These are phyloP conservation scores for Suaeda aralocaspica DNA, from an alignment of 148 eudicot species.

Conservation along the genomic window DNA sequence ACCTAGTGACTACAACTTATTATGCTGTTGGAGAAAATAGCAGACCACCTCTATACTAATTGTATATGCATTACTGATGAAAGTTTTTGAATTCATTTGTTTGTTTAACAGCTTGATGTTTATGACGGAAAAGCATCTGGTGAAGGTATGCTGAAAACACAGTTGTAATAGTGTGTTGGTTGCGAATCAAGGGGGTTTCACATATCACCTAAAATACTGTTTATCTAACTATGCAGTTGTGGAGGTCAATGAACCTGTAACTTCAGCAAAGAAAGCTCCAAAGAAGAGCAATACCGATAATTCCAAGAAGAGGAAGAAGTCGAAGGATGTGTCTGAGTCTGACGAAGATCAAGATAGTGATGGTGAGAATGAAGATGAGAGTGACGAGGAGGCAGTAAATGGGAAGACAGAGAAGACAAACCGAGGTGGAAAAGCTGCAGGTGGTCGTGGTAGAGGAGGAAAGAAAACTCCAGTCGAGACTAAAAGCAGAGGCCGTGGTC, in stretches of 20 bases:
- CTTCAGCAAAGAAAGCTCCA: constrained; percentile 38
- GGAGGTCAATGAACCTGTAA: constrained; percentile 37
- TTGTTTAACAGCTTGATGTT: constrained; percentile 71
- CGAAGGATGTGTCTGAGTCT: constrained; percentile 56
- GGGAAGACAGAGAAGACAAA: constrained; percentile 44
- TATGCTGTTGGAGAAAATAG: no score
- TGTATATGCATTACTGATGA: background rate
- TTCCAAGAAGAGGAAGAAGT: constrained; percentile 68
- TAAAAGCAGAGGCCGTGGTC: constrained; percentile 33
- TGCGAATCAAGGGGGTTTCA: background rate
- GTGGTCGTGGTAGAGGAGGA: constrained; percentile 65
- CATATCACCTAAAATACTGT: background rate
- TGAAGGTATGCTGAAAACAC: constrained; percentile 49
- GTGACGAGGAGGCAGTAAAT: constrained; percentile 50
- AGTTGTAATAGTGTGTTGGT: background rate
- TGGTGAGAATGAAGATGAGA: constrained; percentile 38
- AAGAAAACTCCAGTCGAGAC: constrained; percentile 50
- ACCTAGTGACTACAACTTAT: no score
- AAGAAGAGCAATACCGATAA: constrained; percentile 46
- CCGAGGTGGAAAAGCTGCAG: constrained; percentile 62
- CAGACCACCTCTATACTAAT: background rate
- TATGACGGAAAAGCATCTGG: constrained; percentile 79
- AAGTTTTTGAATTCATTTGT: constrained; percentile 1
- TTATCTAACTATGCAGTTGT: constrained; percentile 24
- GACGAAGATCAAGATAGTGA: constrained; percentile 54